Conservation (phyloP, 176 grass and related monocot species). For the Chrysopogon serrulatus region DNA sequence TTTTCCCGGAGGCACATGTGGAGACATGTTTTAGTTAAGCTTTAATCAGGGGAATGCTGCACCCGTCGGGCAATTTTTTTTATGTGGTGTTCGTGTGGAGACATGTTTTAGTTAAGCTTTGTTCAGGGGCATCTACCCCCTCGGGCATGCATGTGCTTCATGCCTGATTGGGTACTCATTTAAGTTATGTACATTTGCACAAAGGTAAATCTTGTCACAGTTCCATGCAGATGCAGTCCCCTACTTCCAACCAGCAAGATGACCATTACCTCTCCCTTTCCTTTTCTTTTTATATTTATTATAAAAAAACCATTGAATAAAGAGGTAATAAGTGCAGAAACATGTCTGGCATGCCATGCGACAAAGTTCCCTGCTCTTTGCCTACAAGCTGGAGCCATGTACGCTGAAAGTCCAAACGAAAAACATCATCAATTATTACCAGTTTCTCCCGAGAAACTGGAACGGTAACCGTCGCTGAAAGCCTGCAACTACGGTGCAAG, state of each 20-base stretch:
- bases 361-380: not conserved
- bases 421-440: not conserved
- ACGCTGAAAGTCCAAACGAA: not conserved
- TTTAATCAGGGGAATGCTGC: no score
- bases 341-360: not conserved
- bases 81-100: not conserved
- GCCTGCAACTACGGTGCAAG: not conserved
- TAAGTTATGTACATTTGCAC: not conserved
- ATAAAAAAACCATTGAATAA: not conserved
- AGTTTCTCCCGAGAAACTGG: not conserved
- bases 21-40: no score
- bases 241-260: no score
- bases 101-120: not conserved
- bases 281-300: no score
- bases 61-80: no score
- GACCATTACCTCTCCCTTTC: not conserved
- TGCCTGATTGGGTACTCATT: not conserved
- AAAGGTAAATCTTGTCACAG: not conserved
- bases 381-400: not conserved
- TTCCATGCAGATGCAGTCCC: no score
- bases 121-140: no score
- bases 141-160: not conserved
- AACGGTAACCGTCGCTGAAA: not conserved
- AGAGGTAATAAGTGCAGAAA: not conserved
- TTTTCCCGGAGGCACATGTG: no score